Evolutionary conservation across 1,284 basidiomycete species (phyloP).

Genomic region (Melanopsichium pennsylvanicum): DNA sequence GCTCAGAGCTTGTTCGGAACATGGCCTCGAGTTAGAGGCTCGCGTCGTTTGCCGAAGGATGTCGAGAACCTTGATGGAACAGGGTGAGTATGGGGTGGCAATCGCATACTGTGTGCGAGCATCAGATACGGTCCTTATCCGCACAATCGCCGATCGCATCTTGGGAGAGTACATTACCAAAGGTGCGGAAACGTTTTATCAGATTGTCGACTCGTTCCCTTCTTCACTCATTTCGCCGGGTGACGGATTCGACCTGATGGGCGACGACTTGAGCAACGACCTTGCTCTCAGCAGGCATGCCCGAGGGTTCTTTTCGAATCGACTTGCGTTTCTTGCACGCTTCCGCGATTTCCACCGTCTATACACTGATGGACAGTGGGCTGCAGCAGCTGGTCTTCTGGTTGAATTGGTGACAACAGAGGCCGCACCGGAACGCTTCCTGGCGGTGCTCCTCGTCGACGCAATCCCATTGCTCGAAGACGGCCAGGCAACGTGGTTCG

Average conservation of each 20-base stretch:
- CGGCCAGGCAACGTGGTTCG: conserved; percentile 47
- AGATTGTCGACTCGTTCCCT: conserved; percentile 60
- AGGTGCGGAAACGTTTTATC: conserved; percentile 51
- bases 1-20: conserved; percentile 57
- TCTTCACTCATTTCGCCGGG: conserved; percentile 44
- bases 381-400: conserved; percentile 51
- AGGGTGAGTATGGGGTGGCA: conserved; percentile 53
- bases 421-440: conserved; percentile 58
- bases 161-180: conserved; percentile 52
- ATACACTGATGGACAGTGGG: conserved; percentile 42
- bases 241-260: conserved; percentile 19
- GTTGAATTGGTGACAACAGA: conserved; percentile 59
- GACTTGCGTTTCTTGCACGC: conserved; percentile 59
- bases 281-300: conserved; percentile 11
- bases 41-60: conserved; percentile 57
- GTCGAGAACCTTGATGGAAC: conserved; percentile 34
- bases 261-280: conserved; percentile 7
- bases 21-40: conserved; percentile 57
- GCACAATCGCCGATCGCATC: conserved; percentile 56
- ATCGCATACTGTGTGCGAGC: conserved; percentile 62
- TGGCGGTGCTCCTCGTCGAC: conserved; percentile 60
- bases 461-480: conserved; percentile 57
- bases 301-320: conserved; percentile 46
- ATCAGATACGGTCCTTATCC: conserved; percentile 52
- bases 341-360: conserved; percentile 61